These are phyloP conservation scores for Didymella exigua DNA, from an alignment of 2,329 filamentous ascomycete genomes.

Conservation along the genomic window DNA sequence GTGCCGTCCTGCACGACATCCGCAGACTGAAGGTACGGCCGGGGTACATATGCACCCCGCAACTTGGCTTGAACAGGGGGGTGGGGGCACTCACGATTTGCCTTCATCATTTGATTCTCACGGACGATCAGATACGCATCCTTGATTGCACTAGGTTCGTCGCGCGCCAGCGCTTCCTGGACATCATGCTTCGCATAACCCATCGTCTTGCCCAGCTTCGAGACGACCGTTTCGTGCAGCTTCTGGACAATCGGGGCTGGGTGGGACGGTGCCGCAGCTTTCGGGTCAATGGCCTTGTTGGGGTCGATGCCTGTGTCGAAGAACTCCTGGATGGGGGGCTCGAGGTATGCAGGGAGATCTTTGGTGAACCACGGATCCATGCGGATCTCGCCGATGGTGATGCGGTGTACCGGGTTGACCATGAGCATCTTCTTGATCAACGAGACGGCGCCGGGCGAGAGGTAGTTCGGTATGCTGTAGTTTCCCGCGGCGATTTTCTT, in stretches of 20 bases:
- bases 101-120: conserved; percentile 97
- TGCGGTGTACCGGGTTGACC: conserved; percentile 91
- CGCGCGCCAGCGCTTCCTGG: conserved; percentile 86
- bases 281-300: conserved; percentile 85
- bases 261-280: conserved; percentile 74
- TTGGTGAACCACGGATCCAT: conserved; percentile 93
- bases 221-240: conserved; percentile 88
- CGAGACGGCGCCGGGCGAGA: conserved; percentile 79
- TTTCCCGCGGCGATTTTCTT: conserved; percentile 96
- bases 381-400: conserved; percentile 91
- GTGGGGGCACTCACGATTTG: conserved; percentile 76
- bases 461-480: conserved; percentile 90
- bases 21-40: not conserved
- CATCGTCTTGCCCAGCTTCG: conserved; percentile 97
- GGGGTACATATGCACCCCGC: conserved; percentile 9
- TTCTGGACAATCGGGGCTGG: conserved; percentile 82
- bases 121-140: conserved; percentile 98
- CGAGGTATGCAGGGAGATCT: conserved; percentile 83
- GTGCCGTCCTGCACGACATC: not conserved
- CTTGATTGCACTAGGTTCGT: conserved; percentile 97
- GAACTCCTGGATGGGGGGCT: conserved; percentile 88
- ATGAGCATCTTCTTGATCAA: conserved; percentile 94
- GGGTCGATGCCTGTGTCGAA: conserved; percentile 92
- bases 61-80: not conserved
- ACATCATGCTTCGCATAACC: conserved; percentile 95